These are phyloP conservation scores for Marasmius sp. DNA, from an alignment of 1,284 basidiomycete species.

Conservation along the genomic window DNA sequence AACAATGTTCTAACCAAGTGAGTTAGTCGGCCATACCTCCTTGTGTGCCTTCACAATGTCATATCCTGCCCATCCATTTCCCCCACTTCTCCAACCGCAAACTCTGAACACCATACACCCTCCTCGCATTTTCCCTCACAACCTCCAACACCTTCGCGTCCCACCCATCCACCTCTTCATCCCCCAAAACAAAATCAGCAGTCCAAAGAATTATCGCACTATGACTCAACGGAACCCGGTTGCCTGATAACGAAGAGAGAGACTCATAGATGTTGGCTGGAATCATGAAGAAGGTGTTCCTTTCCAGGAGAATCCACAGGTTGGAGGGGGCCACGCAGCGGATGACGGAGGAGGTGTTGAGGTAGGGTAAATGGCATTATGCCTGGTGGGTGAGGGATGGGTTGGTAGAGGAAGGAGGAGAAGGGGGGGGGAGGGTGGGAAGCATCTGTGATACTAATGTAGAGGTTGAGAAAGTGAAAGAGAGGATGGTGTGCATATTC, in stretches of 20 bases:
- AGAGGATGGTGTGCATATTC: slow-evolving; percentile 70
- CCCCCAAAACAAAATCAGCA: slow-evolving; percentile 64
- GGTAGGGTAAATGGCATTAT: slow-evolving; percentile 76
- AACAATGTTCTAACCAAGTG: too few species aligned
- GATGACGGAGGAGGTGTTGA: slow-evolving; percentile 63
- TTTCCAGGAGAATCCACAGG: slow-evolving; percentile 74
- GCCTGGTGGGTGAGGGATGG: slow-evolving; percentile 37
- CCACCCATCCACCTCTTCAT: slow-evolving; percentile 35
- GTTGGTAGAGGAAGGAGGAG: background rate
- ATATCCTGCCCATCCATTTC: too few species aligned
- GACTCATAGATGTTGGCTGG: slow-evolving; percentile 70
- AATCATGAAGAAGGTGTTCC: slow-evolving; percentile 83
- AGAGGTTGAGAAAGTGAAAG: slow-evolving; percentile 74
- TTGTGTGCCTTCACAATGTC: too few species aligned
- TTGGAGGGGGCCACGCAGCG: slow-evolving; percentile 41
- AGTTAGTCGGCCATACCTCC: too few species aligned
- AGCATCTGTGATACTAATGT: slow-evolving; percentile 74
- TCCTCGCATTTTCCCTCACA: slow-evolving; percentile 64
- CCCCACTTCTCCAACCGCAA: too few species aligned
- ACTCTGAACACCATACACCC: slow-evolving; percentile 58
- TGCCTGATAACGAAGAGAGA: slow-evolving; percentile 52
- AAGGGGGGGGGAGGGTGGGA: background rate
- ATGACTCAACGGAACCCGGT: slow-evolving; percentile 67
- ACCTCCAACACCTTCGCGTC: slow-evolving; percentile 57
- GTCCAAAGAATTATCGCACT: slow-evolving; percentile 84